These are phyloP conservation scores for Pythium plurisporium DNA, from an alignment of 352 stramenopile species.

Conservation along the genomic window DNA sequence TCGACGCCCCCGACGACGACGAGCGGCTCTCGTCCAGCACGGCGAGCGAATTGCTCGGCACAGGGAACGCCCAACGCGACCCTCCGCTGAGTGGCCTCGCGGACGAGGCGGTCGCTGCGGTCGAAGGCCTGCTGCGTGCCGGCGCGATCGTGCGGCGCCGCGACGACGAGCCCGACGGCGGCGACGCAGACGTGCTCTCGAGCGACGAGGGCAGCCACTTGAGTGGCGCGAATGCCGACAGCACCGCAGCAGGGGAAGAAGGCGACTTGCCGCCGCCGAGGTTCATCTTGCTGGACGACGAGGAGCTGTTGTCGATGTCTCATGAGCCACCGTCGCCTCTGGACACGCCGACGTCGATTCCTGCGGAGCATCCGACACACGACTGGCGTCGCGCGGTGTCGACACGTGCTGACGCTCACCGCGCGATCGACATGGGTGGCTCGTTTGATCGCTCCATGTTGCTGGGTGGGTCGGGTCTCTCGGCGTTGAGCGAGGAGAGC, in stretches of 20 bases:
- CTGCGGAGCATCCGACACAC: too few relatives aligned
- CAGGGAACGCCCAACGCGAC: too few relatives aligned
- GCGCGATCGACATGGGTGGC: constrained; percentile 3
- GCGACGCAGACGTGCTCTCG: constrained; percentile 27
- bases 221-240: constrained; percentile 5
- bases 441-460: constrained; percentile 57
- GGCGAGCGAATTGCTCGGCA: constrained; percentile 2
- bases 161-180: constrained; percentile 16
- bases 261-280: constrained; percentile 32
- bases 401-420: background rate
- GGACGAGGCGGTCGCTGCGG: background rate
- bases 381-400: background rate
- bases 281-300: constrained; percentile 60
- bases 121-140: constrained; percentile 4
- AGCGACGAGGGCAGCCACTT: constrained; percentile 29
- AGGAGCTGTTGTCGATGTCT: constrained; percentile 35
- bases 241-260: constrained; percentile 26
- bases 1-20: constrained; percentile 32
- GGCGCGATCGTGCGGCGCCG: constrained; percentile 4
- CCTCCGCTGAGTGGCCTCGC: too few relatives aligned
- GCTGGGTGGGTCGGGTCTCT: constrained; percentile 36
- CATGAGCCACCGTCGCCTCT: constrained; percentile 4
- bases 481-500: constrained; percentile 22
- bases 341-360: background rate
- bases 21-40: constrained; percentile 3